Conservation (phyloP, 2,329 filamentous ascomycete species). For the Myriosclerotinia curreyana region DNA sequence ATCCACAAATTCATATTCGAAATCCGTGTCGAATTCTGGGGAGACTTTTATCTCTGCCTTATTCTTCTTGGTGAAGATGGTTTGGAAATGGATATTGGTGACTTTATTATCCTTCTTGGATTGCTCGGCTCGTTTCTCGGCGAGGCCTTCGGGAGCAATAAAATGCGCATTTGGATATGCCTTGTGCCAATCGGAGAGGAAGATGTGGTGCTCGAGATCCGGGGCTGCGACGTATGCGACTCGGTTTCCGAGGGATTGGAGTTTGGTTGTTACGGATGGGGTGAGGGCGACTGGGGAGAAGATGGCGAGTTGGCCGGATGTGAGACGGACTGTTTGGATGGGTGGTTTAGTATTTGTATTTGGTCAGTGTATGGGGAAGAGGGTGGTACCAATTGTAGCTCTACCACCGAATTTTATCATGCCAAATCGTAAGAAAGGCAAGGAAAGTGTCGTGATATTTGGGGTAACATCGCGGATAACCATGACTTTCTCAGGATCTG, state of each 20-base stretch:
- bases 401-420: conserved; percentile 79
- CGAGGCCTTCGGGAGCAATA: conserved; percentile 77
- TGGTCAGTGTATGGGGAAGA: background rate
- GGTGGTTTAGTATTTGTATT: conserved; percentile 18
- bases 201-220: conserved; percentile 94
- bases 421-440: conserved; percentile 82
- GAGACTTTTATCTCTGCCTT: conserved; percentile 55
- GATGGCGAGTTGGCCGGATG: conserved; percentile 74
- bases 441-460: conserved; percentile 72
- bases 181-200: conserved; percentile 78
- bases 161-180: conserved; percentile 77
- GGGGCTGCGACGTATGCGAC: conserved; percentile 83
- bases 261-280: conserved; percentile 62
- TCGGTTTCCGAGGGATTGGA: conserved; percentile 63
- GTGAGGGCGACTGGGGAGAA: conserved; percentile 92
- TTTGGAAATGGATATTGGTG: conserved; percentile 52
- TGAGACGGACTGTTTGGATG: conserved; percentile 64
- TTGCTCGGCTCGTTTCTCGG: conserved; percentile 69
- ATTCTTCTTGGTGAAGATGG: conserved; percentile 62
- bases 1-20: conserved; percentile 80
- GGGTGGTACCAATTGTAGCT: conserved; percentile 71
- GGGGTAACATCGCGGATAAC: conserved; percentile 83
- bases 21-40: conserved; percentile 80
- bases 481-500: conserved; percentile 78
- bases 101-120: conserved; percentile 51